Conservation (phyloP, 1,139 yeast species). For the Geotrichum reessii region DNA sequence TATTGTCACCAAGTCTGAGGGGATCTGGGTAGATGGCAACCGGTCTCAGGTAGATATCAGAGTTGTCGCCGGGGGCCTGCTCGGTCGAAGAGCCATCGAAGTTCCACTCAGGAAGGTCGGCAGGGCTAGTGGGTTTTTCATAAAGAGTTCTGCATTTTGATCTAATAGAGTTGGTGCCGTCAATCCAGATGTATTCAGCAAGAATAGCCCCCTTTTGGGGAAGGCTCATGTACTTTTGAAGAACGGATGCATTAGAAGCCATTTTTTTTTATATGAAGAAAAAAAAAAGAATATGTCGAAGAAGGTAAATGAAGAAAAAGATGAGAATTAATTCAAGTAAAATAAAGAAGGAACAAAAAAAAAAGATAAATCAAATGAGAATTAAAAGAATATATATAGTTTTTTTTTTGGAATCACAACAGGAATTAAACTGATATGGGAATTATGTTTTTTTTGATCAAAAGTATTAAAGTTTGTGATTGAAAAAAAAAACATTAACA, state of each 20-base stretch:
- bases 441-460: no score
- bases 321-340: no score
- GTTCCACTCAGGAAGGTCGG: slow-evolving; percentile 97
- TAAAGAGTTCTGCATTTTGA: slow-evolving; percentile 86
- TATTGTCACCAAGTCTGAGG: slow-evolving; percentile 95
- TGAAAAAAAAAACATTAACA: no score
- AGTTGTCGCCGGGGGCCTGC: slow-evolving; percentile 97
- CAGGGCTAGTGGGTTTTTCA: slow-evolving; percentile 63
- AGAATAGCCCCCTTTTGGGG: slow-evolving; percentile 81
- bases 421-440: no score
- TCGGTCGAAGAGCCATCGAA: slow-evolving; percentile 98
- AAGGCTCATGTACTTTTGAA: slow-evolving; percentile 75
- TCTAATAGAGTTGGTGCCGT: slow-evolving; percentile 85
- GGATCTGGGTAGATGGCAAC: slow-evolving; percentile 94
- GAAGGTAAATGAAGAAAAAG: no score
- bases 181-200: slow-evolving; percentile 98
- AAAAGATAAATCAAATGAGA: not conserved
- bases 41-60: slow-evolving; percentile 91
- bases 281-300: no score
- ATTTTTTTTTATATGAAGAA: no score
- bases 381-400: not conserved
- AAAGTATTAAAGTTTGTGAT: not conserved
- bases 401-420: not conserved
- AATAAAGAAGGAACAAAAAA: not conserved
- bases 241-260: slow-evolving; percentile 34